A percentile compares a stretch with the other conserved stretches of the same genome.
Conservation (phyloP, 331 rosid species). For the Pyracantha coccinea region DNA sequence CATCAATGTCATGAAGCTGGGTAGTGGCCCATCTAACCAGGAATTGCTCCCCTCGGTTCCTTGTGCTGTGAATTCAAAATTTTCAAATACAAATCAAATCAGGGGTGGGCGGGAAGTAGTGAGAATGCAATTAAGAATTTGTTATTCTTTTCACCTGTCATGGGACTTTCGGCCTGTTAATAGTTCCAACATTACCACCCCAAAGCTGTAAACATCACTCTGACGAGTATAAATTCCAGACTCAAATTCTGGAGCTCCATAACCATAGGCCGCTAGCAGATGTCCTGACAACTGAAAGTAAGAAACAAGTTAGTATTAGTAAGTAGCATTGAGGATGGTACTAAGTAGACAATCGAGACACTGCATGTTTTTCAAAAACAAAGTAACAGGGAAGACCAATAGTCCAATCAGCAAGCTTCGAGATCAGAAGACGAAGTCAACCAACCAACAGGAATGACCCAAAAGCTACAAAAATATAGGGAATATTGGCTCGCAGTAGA, state of each 20-base stretch:
- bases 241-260: conserved; percentile 89
- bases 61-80: conserved; percentile 28
- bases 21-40: conserved; percentile 87
- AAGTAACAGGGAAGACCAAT: neutral
- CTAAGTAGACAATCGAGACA: neutral
- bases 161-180: conserved; percentile 80
- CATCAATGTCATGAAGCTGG: conserved; percentile 91
- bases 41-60: conserved; percentile 74
- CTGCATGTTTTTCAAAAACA: neutral
- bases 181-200: conserved; percentile 93
- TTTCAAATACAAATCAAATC: neutral
- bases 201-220: conserved; percentile 86
- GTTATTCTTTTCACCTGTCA: conserved; percentile 49
- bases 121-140: neutral
- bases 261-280: conserved; percentile 65
- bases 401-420: neutral
- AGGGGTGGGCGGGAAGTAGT: neutral
- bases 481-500: neutral
- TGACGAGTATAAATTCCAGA: conserved; percentile 71
- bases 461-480: neutral
- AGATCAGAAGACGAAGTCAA: neutral
- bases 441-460: neutral
- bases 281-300: conserved; percentile 77
- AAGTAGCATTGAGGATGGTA: neutral
- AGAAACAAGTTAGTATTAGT: neutral